Base-by-base conservation (phyloP, 345 rosid genomes). In the Syzygium aqueum region DNA sequence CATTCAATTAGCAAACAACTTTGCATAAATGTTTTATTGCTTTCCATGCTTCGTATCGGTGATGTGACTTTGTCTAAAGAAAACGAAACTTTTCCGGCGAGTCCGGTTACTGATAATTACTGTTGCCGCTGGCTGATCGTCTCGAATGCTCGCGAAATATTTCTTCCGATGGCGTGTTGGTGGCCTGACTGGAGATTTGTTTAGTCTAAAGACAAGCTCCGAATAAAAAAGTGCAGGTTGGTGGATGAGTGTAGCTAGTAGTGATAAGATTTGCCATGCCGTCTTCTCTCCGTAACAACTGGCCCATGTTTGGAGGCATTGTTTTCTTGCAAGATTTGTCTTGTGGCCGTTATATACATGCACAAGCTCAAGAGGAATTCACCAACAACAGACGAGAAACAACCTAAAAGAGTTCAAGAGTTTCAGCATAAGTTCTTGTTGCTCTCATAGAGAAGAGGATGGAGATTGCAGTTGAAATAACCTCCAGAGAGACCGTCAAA, bases 401-500 rank as follows among this genome's bases (percentile, higher is more conserved):
- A 52, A 52, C 37, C 56, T 51, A 3, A 84, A 84, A 84, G 40
- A 84, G 17, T 4, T 9, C 28, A 25, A 84, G 85, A 15, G 61
- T 52, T 84, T 30, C 33, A 28, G 49, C 25, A 33, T 19, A 16
- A 73, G 22, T 33, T 33, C 80, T 73, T 73, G 80, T 37, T 33
- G 80, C 49, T 19, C 25, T 11, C 25, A 4, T 9, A 33, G 80
- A 33, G 49, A 19, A 12, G 56, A 88, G 50, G 63, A 89, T 86
- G 90, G 84, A 86, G 85, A 51, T 91, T 5, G 85, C 86, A 78
- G 63, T 86, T 50, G 88, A 91, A 88, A 67, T 90, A 43, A 33
- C 86, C 86, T 90, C 92, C 85, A 88, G 25, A 53, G 92, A 88
- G 27, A 84, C 77, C 9, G 88, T 93, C 88, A 90, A 91, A 51